phyloP scores from a whole-genome alignment of 805 yeast species.

The Kodamaea kakaduensis region DNA sequence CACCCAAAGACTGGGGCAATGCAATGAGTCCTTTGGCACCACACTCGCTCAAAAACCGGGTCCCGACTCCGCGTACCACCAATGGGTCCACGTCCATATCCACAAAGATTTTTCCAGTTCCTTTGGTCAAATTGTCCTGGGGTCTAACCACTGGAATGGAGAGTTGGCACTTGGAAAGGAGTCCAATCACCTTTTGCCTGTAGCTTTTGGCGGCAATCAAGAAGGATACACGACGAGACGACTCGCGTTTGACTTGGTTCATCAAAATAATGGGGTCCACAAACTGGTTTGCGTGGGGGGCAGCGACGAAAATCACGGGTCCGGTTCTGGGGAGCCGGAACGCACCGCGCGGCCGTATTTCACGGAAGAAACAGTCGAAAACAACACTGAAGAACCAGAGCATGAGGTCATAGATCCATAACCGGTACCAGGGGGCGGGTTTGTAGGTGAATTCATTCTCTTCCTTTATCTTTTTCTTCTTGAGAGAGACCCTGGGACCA shows the following conservation, averaged over 20 bases:
- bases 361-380: conserved; percentile 74
- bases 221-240: conserved; percentile 70
- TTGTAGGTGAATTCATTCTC: conserved; percentile 9
- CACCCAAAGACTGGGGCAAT: conserved; percentile 74
- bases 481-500: conserved; percentile 6
- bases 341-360: conserved; percentile 85
- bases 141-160: conserved; percentile 91
- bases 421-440: conserved; percentile 23
- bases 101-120: conserved; percentile 60
- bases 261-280: conserved; percentile 77
- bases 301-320: conserved; percentile 89
- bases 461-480: conserved; percentile 1
- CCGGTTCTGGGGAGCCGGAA: conserved; percentile 66
- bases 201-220: conserved; percentile 82
- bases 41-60: conserved; percentile 63
- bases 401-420: conserved; percentile 31
- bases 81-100: conserved; percentile 52
- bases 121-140: conserved; percentile 73
- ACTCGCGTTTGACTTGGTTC: conserved; percentile 69
- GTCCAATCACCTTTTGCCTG: conserved; percentile 63
- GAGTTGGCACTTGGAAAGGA: conserved; percentile 68
- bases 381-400: conserved; percentile 36
- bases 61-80: conserved; percentile 58
- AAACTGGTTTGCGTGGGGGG: conserved; percentile 96
- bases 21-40: conserved; percentile 65